phyloP scores from a whole-genome alignment of 441 rosid species.

The Theobroma grandiflorum region DNA sequence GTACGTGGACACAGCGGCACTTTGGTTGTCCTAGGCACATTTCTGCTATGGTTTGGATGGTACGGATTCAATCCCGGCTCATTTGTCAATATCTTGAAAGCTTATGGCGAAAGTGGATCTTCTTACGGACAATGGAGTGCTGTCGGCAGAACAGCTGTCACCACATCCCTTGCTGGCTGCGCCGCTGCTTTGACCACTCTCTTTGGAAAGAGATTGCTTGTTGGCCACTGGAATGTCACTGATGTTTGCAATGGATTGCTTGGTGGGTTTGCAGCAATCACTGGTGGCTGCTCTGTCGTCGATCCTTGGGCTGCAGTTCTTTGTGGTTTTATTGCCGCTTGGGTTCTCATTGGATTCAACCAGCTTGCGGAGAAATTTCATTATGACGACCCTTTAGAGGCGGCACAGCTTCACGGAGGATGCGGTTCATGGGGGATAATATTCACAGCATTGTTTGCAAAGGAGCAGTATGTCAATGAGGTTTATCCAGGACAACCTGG shows the following conservation, averaged over 20 bases:
- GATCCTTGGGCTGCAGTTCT: conserved; percentile 62
- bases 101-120: conserved; percentile 36
- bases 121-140: conserved; percentile 63
- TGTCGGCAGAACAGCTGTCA: conserved; percentile 56
- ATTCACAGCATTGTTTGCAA: conserved; percentile 64
- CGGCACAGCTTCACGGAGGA: conserved; percentile 63
- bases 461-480: conserved; percentile 50
- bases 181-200: conserved; percentile 61
- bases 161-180: conserved; percentile 55
- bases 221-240: conserved; percentile 57
- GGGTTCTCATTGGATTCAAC: conserved; percentile 58
- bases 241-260: conserved; percentile 61
- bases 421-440: conserved; percentile 56
- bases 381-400: conserved; percentile 59
- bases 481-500: conserved; percentile 44
- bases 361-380: conserved; percentile 46
- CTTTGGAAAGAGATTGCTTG: conserved; percentile 47
- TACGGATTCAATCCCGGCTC: conserved; percentile 61
- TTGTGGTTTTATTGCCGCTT: conserved; percentile 54
- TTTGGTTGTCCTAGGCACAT: conserved; percentile 59
- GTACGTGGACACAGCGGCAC: conserved; percentile 57
- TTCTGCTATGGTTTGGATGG: conserved; percentile 61
- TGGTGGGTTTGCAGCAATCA: conserved; percentile 60
- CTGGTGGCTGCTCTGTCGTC: conserved; percentile 57
- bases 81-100: conserved; percentile 43